Evolutionary conservation across 768 basidiomycete species (phyloP).

Genomic region (Hydnomerulius pinastri): DNA sequence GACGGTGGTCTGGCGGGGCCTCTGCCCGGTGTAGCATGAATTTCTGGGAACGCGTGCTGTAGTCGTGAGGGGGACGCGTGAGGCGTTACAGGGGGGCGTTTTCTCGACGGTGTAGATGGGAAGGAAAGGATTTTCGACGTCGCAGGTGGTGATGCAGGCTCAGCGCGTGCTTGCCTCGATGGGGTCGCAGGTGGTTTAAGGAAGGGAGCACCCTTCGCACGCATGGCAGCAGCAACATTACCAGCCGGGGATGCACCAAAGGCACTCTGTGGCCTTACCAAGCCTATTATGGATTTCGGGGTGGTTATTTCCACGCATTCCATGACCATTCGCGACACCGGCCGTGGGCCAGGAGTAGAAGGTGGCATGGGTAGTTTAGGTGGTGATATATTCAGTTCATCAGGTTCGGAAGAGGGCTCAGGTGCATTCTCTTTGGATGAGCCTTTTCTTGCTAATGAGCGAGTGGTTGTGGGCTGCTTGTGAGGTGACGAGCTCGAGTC

Average conservation of each 20-base stretch:
- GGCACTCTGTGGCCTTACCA: background rate
- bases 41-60: conserved; percentile 3
- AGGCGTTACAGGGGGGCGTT: conserved; percentile 15
- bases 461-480: background rate
- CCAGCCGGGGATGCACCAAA: conserved; percentile 14
- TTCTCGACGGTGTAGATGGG: conserved; percentile 17
- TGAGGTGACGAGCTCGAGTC: background rate
- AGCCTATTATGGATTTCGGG: conserved; percentile 16
- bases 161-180: conserved; percentile 8
- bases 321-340: conserved; percentile 25
- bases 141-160: background rate
- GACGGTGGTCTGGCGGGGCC: conserved; percentile 7
- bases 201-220: background rate
- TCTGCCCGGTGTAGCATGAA: conserved; percentile 20
- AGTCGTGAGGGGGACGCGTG: conserved; percentile 19
- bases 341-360: conserved; percentile 23
- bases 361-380: conserved; percentile 13
- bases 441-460: background rate
- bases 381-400: conserved; percentile 31
- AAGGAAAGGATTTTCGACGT: conserved; percentile 1
- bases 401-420: conserved; percentile 16
- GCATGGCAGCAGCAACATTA: background rate
- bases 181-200: conserved; percentile 20
- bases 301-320: conserved; percentile 35
- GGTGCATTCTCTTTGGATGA: background rate